These are phyloP conservation scores for Xylaria sp. DNA, from an alignment of 2,329 filamentous ascomycete genomes.

Conservation along the genomic window DNA sequence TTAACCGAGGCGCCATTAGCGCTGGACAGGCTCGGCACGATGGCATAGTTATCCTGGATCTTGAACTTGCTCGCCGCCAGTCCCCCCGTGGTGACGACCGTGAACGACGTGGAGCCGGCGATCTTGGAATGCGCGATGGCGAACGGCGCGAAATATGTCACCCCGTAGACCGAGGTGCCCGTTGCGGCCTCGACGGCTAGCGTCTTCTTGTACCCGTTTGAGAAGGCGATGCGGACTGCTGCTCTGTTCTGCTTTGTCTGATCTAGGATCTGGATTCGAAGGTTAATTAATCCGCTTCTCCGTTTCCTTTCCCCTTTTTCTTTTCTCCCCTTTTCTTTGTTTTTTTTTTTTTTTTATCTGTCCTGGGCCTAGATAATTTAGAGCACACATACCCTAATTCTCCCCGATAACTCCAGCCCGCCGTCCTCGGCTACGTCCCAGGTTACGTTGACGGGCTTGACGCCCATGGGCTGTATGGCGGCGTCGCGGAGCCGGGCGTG, in stretches of 20 bases:
- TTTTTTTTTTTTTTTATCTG: neutral
- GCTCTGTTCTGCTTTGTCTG: constrained; percentile 13
- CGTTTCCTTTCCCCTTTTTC: neutral
- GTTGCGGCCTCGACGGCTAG: constrained; percentile 34
- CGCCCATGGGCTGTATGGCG: constrained; percentile 38
- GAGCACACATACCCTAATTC: constrained; percentile 41
- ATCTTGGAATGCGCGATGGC: constrained; percentile 32
- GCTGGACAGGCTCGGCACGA: constrained; percentile 39
- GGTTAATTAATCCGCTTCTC: neutral
- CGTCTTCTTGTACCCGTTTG: constrained; percentile 36
- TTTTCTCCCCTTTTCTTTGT: too few relatives aligned
- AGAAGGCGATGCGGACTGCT: constrained; percentile 36
- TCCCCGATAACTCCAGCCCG: constrained; percentile 39
- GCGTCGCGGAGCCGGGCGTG: constrained; percentile 38
- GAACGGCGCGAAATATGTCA: constrained; percentile 39
- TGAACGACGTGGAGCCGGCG: constrained; percentile 34
- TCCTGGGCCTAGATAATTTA: too few relatives aligned
- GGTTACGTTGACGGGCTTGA: constrained; percentile 46
- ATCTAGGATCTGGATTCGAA: constrained; percentile 35
- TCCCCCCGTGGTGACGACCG: constrained; percentile 25
- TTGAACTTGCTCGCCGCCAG: constrained; percentile 31
- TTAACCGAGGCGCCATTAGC: constrained; percentile 24
- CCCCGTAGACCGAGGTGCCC: constrained; percentile 41
- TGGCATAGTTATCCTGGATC: constrained; percentile 37
- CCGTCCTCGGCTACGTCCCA: constrained; percentile 40